Conservation (phyloP, 1,284 basidiomycete species). For the Meira miltonrushii region DNA sequence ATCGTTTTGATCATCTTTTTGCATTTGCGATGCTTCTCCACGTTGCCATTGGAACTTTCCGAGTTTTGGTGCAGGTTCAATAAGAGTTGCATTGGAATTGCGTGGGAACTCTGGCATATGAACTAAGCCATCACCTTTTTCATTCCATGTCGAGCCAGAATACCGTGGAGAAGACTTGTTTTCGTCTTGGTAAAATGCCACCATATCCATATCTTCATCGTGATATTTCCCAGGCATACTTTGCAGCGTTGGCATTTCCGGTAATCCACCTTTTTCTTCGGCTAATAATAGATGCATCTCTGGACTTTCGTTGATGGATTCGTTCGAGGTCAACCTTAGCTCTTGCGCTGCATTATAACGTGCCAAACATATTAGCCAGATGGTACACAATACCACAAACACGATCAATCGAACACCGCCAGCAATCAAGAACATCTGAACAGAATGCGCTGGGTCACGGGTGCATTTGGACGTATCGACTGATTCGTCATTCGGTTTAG, state of each 20-base stretch:
- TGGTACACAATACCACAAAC: conserved; percentile 13
- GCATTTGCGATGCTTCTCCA: background rate
- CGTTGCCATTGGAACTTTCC: conserved; percentile 9
- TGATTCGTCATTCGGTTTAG: background rate
- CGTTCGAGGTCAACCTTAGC: background rate
- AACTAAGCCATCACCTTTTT: background rate
- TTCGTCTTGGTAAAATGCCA: background rate
- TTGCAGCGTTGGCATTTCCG: background rate
- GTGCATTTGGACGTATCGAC: conserved; percentile 3
- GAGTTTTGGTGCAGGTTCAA: background rate
- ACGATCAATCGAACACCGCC: conserved; percentile 16
- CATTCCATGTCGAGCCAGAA: background rate
- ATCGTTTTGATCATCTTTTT: background rate
- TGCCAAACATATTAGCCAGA: conserved; percentile 14
- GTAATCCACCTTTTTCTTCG: conserved; percentile 13
- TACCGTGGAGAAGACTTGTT: background rate
- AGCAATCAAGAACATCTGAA: conserved; percentile 13
- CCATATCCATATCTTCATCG: conserved; percentile 5
- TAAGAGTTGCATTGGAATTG: no score
- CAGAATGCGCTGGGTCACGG: conserved; percentile 3
- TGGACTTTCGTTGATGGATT: conserved; percentile 15
- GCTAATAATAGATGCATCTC: conserved; percentile 18
- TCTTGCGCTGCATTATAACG: conserved; percentile 17
- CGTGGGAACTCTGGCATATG: background rate
- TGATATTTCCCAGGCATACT: background rate